Conservation (phyloP, 108 stramenopile genomes). For the Licmophora abbreviata region DNA sequence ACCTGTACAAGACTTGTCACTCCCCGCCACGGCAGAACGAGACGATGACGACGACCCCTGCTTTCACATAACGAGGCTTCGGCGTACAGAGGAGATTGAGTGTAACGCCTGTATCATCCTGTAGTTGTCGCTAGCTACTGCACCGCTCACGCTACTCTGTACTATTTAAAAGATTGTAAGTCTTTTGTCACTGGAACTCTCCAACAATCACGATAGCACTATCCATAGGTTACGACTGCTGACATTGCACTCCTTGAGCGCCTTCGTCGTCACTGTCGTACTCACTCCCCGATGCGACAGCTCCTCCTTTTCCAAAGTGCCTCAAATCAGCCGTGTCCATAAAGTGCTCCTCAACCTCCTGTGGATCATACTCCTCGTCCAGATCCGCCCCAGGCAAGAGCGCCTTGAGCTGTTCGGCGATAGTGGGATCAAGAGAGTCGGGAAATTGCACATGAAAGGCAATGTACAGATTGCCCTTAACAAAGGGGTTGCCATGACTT, state of each 20-base stretch:
- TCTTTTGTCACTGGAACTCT: too few species aligned
- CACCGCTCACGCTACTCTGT: too few species aligned
- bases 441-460: slow-evolving; percentile 91
- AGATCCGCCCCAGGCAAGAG: slow-evolving; percentile 65
- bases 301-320: slow-evolving; percentile 89
- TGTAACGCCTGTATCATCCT: too few species aligned
- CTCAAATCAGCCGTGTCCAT: slow-evolving; percentile 78
- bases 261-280: slow-evolving; percentile 84
- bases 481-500: slow-evolving; percentile 83
- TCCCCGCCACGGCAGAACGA: too few species aligned
- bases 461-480: slow-evolving; percentile 88
- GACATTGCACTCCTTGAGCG: slow-evolving; percentile 75
- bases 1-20: too few species aligned
- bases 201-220: too few species aligned
- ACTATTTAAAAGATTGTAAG: too few species aligned
- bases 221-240: slow-evolving; percentile 89
- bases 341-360: slow-evolving; percentile 84
- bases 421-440: slow-evolving; percentile 30
- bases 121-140: too few species aligned
- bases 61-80: too few species aligned
- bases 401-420: slow-evolving; percentile 45
- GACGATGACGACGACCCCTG: too few species aligned
- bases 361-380: slow-evolving; percentile 71
- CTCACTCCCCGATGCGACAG: slow-evolving; percentile 29
- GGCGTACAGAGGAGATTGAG: too few species aligned